Conservation (phyloP, 768 basidiomycete species). For the Serpula lacrymans region DNA sequence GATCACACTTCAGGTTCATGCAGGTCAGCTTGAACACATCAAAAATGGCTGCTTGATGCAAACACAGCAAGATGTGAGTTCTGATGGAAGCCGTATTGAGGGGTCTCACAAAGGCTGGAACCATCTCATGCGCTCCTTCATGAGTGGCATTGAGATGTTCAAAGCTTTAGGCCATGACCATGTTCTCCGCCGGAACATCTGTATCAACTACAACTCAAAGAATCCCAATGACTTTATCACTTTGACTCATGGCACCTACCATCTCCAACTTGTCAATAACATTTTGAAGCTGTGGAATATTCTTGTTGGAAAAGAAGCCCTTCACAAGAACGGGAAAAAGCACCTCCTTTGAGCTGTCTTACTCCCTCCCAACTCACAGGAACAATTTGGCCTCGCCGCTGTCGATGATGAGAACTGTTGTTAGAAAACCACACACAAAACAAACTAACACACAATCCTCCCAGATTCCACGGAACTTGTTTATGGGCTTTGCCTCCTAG, state of each 20-base stretch:
- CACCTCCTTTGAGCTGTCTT: too few species aligned
- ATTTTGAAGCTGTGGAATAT: constrained; percentile 15
- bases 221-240: constrained; percentile 5
- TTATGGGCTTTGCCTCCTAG: too few species aligned
- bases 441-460: too few species aligned
- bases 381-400: too few species aligned
- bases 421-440: too few species aligned
- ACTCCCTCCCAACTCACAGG: too few species aligned
- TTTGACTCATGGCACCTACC: constrained; percentile 20
- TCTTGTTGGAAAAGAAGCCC: too few species aligned
- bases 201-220: constrained; percentile 2
- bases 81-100: constrained; percentile 27
- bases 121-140: constrained; percentile 10
- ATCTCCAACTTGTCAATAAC: constrained; percentile 15
- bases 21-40: constrained; percentile 25
- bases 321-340: too few species aligned
- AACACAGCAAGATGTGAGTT: constrained; percentile 12
- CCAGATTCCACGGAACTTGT: too few species aligned
- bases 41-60: constrained; percentile 22
- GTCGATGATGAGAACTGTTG: too few species aligned
- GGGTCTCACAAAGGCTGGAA: constrained; percentile 29
- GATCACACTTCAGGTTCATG: constrained; percentile 21
- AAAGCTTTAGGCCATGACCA: constrained; percentile 15
- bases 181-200: constrained; percentile 18
- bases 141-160: constrained; percentile 20